Conservation (phyloP, 805 yeast species). For the Candida maesae region DNA sequence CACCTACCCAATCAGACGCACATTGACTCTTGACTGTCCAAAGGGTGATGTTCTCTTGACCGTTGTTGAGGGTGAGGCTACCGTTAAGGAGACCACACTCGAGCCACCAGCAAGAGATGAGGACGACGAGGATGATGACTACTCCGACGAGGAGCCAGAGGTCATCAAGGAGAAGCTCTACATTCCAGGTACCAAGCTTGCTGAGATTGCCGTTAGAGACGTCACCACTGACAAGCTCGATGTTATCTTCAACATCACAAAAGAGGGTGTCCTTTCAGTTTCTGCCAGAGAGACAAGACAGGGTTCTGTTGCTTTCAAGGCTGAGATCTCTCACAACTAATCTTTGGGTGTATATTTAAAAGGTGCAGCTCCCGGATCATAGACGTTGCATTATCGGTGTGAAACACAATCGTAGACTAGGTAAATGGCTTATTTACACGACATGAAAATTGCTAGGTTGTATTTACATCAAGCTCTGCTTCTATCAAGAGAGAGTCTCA, state of each 20-base stretch:
- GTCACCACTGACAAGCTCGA: slow-evolving; percentile 68
- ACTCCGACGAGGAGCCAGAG: slow-evolving; percentile 86
- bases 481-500: slow-evolving; percentile 27
- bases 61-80: slow-evolving; percentile 82
- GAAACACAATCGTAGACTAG: no score
- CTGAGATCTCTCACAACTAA: slow-evolving; percentile 34
- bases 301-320: slow-evolving; percentile 53
- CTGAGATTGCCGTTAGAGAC: slow-evolving; percentile 72
- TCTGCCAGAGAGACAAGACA: slow-evolving; percentile 61
- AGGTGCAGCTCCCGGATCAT: not conserved
- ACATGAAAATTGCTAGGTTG: no score
- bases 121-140: slow-evolving; percentile 50
- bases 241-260: slow-evolving; percentile 49
- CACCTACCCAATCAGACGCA: slow-evolving; percentile 84
- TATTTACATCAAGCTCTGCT: slow-evolving; percentile 6
- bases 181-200: slow-evolving; percentile 70
- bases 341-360: not conserved
- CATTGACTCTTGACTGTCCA: slow-evolving; percentile 58
- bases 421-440: no score
- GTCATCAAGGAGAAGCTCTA: slow-evolving; percentile 69
- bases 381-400: not conserved
- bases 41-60: slow-evolving; percentile 62
- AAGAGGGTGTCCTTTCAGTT: slow-evolving; percentile 56
- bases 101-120: slow-evolving; percentile 58
- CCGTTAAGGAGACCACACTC: slow-evolving; percentile 74